phyloP scores from a whole-genome alignment of 139 green algal genomes.

The Mychonastes homosphaera region DNA sequence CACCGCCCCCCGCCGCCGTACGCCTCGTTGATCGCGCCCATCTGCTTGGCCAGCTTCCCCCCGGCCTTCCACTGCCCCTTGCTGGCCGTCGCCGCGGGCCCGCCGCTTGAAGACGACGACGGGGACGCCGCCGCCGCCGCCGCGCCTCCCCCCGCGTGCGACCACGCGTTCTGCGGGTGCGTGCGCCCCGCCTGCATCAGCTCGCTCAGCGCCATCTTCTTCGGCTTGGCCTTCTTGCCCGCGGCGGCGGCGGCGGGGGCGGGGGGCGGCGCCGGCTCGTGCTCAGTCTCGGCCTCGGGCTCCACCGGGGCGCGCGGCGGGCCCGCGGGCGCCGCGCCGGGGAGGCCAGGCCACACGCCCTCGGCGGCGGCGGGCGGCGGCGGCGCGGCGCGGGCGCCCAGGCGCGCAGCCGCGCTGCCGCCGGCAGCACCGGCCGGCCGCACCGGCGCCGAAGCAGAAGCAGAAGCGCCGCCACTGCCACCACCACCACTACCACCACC shows the following conservation, averaged over 20 bases:
- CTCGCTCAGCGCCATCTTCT: constrained; percentile 7
- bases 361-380: background rate
- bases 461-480: background rate
- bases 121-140: background rate
- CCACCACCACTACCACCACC: background rate
- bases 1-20: background rate
- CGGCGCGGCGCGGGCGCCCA: background rate
- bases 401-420: background rate
- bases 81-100: background rate
- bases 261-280: background rate
- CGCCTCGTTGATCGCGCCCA: constrained; percentile 10
- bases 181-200: constrained; percentile 6
- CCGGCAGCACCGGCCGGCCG: background rate
- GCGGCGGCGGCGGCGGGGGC: background rate
- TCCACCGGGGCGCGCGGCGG: background rate
- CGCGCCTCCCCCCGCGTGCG: constrained; percentile 4
- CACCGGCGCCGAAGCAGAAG: background rate
- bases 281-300: background rate
- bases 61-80: constrained; percentile 1
- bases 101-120: background rate
- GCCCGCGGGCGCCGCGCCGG: background rate
- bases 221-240: constrained; percentile 13
- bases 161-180: constrained; percentile 15
- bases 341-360: background rate
- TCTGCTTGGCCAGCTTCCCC: constrained; percentile 10